Evolutionary conservation across 179 eudicot genomes (phyloP), one percentile per base, ranked within the genome.

Genomic region (Carnegiea gigantea): DNA sequence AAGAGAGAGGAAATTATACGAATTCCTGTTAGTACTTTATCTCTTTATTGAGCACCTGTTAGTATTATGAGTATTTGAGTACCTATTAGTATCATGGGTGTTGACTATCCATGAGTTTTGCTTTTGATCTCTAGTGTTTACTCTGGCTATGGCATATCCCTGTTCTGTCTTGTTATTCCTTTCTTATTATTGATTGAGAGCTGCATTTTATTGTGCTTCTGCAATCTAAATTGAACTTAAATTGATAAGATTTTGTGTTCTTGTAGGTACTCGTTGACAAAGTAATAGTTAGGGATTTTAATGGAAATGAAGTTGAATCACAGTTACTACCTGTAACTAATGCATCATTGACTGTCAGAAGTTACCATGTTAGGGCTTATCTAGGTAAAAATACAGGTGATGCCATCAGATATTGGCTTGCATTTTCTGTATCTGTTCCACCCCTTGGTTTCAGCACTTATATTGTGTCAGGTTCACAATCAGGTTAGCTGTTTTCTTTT

Each of bases 371-470:
- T 65, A 90, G 88, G 86, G 92, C 96, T 68, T 94, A 96, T 84
- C 82, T 90, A 64, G 94, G 91, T 80, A 83, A 82, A 88, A 80
- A 88, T 36, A 82, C 90, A 20, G 82, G 81, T 83, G 91, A 82
- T 79, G 72, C 82, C 70, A 43, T 82, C 70, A 92, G 85, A 79
- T 87, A 91, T 80, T 91, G 92, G 97, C 98, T 96, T 89, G 97
- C 92, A 51, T 94, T 96, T 86, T 79, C 91, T 78, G 99, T 89
- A 64, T 90, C 93, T 81, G 92, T 93, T 40, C 99, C 98, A 81
- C 96, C 99, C 28, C 91, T 96, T 86, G 99, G 99, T 78, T 94
- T 92, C 87, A 94, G 91, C 90, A 96, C 99, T 80, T 96, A 96
- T 77, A 57, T 79, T 73, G 88, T 96, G 80, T 87, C 98, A 82